phyloP scores from a whole-genome alignment of 139 green algal genomes.

The Ettlia oleoabundans region DNA sequence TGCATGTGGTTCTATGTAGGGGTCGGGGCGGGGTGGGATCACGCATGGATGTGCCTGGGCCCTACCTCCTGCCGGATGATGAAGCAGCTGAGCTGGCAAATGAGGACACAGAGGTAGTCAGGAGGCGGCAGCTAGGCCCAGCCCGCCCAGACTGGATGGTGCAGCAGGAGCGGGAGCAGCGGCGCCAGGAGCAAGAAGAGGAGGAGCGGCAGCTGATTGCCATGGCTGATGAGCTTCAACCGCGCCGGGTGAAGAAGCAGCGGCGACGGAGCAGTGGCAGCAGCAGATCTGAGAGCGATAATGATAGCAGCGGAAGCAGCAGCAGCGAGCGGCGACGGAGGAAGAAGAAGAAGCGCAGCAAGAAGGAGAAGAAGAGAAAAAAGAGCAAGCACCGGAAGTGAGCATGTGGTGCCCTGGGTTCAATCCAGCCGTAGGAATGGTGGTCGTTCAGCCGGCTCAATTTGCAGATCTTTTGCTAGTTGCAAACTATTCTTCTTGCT shows the following conservation, averaged over 20 bases:
- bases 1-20: background rate
- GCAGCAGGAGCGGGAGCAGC: slow-evolving; percentile 8
- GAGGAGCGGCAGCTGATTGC: background rate
- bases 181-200: background rate
- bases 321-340: background rate
- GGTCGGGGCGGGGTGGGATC: slow-evolving; percentile 47
- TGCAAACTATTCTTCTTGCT: too few species aligned
- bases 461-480: too few species aligned
- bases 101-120: slow-evolving; percentile 13
- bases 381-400: slow-evolving; percentile 9
- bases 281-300: background rate
- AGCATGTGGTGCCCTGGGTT: background rate
- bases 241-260: too few species aligned
- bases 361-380: slow-evolving; percentile 7
- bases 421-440: background rate
- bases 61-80: slow-evolving; percentile 20
- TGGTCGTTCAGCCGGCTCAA: too few species aligned
- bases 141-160: slow-evolving; percentile 39
- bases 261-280: background rate
- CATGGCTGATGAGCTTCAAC: background rate
- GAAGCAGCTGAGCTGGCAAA: slow-evolving; percentile 16
- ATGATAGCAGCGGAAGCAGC: background rate
- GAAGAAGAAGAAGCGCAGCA: slow-evolving; percentile 16
- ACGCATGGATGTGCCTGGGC: slow-evolving; percentile 40
- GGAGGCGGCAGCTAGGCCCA: slow-evolving; percentile 36